Evolutionary conservation across 2,329 filamentous ascomycete species (phyloP).

Genomic region (Microcera coccophila): DNA sequence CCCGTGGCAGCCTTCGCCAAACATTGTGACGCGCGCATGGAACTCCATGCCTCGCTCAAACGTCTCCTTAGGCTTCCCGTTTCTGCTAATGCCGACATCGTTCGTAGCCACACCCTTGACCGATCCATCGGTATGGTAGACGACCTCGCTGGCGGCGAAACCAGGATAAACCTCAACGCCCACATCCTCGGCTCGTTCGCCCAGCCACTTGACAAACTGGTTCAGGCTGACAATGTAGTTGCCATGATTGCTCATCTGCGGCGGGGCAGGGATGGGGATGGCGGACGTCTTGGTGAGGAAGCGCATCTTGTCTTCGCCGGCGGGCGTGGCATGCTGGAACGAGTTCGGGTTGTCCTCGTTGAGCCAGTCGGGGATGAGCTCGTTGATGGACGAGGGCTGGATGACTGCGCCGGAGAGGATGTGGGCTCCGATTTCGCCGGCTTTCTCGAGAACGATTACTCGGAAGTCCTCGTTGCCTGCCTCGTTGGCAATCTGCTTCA

Average conservation of each 20-base stretch:
- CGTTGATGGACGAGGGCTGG: conserved; percentile 80
- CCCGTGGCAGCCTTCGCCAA: conserved; percentile 93
- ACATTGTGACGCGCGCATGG: conserved; percentile 83
- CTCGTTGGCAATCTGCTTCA: conserved; percentile 94
- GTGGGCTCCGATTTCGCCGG: conserved; percentile 89
- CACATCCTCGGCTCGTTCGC: conserved; percentile 90
- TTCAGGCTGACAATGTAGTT: conserved; percentile 98
- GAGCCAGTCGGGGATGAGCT: conserved; percentile 91
- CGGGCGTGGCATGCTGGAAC: conserved; percentile 84
- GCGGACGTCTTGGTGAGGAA: conserved; percentile 80
- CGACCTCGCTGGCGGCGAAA: conserved; percentile 88
- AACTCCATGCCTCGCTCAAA: conserved; percentile 99
- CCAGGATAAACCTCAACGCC: conserved; percentile 96
- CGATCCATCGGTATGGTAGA: conserved; percentile 81
- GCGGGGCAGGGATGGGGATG: conserved; percentile 80
- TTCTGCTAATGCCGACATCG: conserved; percentile 77
- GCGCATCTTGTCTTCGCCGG: conserved; percentile 81
- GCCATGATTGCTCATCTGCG: conserved; percentile 97
- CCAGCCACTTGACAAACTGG: conserved; percentile 92
- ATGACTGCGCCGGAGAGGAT: conserved; percentile 95
- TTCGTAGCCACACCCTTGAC: conserved; percentile 95
- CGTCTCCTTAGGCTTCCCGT: conserved; percentile 79
- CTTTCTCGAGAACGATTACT: conserved; percentile 89
- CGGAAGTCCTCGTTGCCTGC: conserved; percentile 94
- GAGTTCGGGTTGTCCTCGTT: conserved; percentile 81